A percentile compares a stretch with the other conserved stretches of the same genome.
Conservation (phyloP, 108 stramenopile genomes). For the Skeletonema tropicum region DNA sequence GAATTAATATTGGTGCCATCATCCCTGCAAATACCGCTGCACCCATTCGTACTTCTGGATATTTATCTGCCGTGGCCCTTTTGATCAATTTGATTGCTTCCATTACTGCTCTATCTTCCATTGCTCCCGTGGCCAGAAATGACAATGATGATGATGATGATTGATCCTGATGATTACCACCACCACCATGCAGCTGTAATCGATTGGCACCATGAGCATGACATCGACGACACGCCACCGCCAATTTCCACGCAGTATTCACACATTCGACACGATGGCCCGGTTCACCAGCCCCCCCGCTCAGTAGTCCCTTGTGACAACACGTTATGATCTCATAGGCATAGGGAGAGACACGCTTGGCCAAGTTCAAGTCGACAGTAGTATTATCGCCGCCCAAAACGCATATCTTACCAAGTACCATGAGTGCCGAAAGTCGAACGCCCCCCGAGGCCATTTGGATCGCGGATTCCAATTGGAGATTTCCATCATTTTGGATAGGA, state of each 20-base stretch:
- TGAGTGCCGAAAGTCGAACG: slow-evolving; percentile 71
- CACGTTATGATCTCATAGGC: slow-evolving; percentile 71
- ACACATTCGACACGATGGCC: slow-evolving; percentile 74
- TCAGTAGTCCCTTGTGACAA: slow-evolving; percentile 68
- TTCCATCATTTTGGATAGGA: slow-evolving; percentile 75
- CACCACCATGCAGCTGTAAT: slow-evolving; percentile 4
- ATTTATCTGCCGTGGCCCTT: slow-evolving; percentile 68
- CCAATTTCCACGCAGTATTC: slow-evolving; percentile 56
- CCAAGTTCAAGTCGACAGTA: slow-evolving; percentile 14
- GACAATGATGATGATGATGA: neutral
- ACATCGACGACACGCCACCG: slow-evolving; percentile 66
- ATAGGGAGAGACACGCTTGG: slow-evolving; percentile 64
- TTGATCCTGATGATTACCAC: too few species aligned
- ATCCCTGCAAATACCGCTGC: slow-evolving; percentile 65
- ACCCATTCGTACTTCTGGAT: slow-evolving; percentile 71
- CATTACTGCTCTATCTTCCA: slow-evolving; percentile 72
- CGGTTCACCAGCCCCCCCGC: slow-evolving; percentile 63
- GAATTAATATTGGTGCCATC: slow-evolving; percentile 68
- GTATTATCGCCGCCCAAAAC: slow-evolving; percentile 46
- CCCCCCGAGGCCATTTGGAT: slow-evolving; percentile 75
- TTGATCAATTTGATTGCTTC: slow-evolving; percentile 75
- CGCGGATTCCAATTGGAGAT: slow-evolving; percentile 75
- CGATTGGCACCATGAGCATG: slow-evolving; percentile 40
- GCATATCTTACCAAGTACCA: slow-evolving; percentile 59
- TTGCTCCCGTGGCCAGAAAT: slow-evolving; percentile 60